phyloP scores from a whole-genome alignment of 805 yeast species.

The Nakazawaea peltata region DNA sequence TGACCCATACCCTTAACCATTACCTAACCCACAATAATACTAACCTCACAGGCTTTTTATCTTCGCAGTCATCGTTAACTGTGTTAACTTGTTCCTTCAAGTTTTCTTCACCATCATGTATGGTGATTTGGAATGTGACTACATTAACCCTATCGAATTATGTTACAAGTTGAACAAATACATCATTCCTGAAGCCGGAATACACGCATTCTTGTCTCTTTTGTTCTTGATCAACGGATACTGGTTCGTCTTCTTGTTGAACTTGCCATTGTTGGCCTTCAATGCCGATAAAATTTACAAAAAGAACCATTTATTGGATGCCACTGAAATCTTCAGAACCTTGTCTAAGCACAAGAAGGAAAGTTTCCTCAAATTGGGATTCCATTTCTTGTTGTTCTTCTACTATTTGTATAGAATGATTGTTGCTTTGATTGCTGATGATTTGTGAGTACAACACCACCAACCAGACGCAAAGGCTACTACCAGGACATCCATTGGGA shows the following conservation, averaged over 20 bases:
- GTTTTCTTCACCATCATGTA: conserved; percentile 94
- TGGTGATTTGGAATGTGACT: conserved; percentile 92
- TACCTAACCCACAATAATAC: too few species aligned
- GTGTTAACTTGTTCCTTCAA: conserved; percentile 82
- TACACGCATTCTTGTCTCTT: conserved; percentile 65
- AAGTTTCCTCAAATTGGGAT: conserved; percentile 82
- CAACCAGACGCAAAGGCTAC: too few species aligned
- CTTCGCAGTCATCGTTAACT: conserved; percentile 75
- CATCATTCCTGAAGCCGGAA: conserved; percentile 82
- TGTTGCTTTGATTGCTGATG: conserved; percentile 80
- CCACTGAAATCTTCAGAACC: conserved; percentile 95
- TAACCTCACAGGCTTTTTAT: conserved; percentile 57
- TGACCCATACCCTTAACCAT: not conserved
- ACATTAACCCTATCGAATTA: conserved; percentile 93
- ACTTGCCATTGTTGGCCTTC: conserved; percentile 77
- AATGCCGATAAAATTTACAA: conserved; percentile 73
- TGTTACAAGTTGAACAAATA: conserved; percentile 88
- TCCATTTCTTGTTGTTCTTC: conserved; percentile 88
- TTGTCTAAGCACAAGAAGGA: conserved; percentile 89
- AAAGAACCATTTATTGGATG: conserved; percentile 84
- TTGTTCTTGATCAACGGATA: conserved; percentile 80
- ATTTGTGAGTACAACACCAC: conserved; percentile 22
- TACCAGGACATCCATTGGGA: too few species aligned
- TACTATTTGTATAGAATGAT: conserved; percentile 94
- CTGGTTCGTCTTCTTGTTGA: conserved; percentile 83